Conservation (phyloP, 140 eudicot genomes). For the Cichorium intybus region DNA sequence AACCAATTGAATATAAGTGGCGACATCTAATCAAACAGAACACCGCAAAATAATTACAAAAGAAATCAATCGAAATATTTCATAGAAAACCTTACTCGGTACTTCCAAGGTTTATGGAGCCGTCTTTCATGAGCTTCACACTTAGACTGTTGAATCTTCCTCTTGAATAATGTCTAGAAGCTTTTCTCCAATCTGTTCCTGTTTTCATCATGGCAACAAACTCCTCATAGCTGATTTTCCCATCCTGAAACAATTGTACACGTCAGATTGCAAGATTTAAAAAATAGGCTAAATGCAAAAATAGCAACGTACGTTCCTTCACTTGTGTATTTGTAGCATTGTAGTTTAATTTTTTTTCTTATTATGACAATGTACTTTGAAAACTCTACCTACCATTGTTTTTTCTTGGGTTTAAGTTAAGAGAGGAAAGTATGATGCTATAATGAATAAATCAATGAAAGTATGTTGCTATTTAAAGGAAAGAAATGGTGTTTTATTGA, state of each 20-base stretch:
- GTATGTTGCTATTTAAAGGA: neutral
- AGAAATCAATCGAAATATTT: slow-evolving; percentile 3
- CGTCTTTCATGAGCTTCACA: slow-evolving; percentile 85
- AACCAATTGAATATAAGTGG: slow-evolving; percentile 20
- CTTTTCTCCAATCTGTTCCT: slow-evolving; percentile 97
- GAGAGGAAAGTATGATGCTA: too few relatives aligned
- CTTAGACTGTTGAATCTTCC: slow-evolving; percentile 87
- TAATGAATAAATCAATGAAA: too few relatives aligned
- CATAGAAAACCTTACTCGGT: slow-evolving; percentile 42
- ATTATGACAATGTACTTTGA: too few relatives aligned
- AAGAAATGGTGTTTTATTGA: slow-evolving; percentile 7
- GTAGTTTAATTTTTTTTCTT: too few relatives aligned
- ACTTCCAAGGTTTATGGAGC: slow-evolving; percentile 73
- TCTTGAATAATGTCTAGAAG: slow-evolving; percentile 96
- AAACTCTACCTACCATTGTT: too few relatives aligned
- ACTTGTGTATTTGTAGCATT: too few relatives aligned
- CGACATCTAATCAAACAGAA: slow-evolving; percentile 24
- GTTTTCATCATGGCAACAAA: slow-evolving; percentile 95
- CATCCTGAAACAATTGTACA: too few relatives aligned
- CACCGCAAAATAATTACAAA: slow-evolving; percentile 48
- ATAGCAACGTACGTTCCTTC: too few relatives aligned
- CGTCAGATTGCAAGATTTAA: too few relatives aligned
- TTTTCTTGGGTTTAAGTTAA: too few relatives aligned
- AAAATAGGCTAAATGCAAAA: neutral
- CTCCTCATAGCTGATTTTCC: slow-evolving; percentile 77